Conservation (phyloP, 805 yeast species). For the Phaffomyces opuntiae region DNA sequence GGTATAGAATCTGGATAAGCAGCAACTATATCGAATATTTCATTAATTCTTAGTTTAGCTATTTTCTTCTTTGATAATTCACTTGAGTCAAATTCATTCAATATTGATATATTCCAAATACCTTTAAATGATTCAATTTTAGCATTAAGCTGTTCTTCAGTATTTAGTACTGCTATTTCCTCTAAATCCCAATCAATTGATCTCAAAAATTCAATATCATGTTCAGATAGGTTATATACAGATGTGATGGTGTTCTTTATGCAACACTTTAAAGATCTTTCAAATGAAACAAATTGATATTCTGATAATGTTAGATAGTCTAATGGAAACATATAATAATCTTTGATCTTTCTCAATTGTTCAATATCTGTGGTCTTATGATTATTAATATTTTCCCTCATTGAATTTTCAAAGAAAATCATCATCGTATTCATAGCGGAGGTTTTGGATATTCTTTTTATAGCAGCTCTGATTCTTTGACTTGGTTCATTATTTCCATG, state of each 20-base stretch:
- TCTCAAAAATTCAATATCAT: conserved; percentile 11
- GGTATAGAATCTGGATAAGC: conserved; percentile 44
- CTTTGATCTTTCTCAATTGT: conserved; percentile 12
- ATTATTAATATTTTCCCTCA: conserved; percentile 8
- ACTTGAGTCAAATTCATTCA: conserved; percentile 5
- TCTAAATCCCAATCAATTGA: conserved; percentile 17
- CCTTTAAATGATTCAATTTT: conserved; percentile 6
- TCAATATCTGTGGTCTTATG: conserved; percentile 1
- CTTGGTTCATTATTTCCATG: conserved; percentile 20
- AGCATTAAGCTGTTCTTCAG: conserved; percentile 6
- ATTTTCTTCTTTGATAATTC: conserved; percentile 11
- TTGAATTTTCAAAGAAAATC: conserved; percentile 11
- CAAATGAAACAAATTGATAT: conserved; percentile 8
- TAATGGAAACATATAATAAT: conserved; percentile 18
- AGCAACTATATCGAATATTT: conserved; percentile 52
- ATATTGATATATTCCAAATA: conserved; percentile 15
- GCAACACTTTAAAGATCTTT: conserved; percentile 14
- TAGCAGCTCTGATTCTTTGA: conserved; percentile 16
- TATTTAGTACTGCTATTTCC: conserved; percentile 7
- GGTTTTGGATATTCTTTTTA: conserved; percentile 10
- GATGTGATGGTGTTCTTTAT: conserved; percentile 7
- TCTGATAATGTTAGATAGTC: conserved; percentile 12
- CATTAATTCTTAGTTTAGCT: conserved; percentile 40
- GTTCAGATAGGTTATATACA: background rate
- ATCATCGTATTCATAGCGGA: conserved; percentile 4